Conservation (phyloP, 148 eudicot species). For the Cornus suecica region DNA sequence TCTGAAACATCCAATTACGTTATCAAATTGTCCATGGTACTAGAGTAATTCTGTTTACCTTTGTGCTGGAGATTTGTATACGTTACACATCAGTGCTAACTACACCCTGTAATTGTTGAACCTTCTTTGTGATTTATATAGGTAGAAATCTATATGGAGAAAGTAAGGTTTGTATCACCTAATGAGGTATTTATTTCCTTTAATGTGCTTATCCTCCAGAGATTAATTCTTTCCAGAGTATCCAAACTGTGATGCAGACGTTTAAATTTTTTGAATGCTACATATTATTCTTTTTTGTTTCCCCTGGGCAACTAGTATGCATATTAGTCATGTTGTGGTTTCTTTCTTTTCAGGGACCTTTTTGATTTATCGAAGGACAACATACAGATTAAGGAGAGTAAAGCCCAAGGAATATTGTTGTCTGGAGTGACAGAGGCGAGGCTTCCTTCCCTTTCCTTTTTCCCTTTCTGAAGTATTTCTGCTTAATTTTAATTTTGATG, state of each 20-base stretch:
- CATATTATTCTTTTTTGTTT: background rate
- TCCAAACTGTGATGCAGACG: background rate
- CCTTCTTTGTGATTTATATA: conserved; percentile 22
- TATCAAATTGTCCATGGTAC: conserved; percentile 82
- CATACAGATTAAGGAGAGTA: conserved; percentile 81
- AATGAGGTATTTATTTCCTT: background rate
- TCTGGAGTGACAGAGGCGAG: conserved; percentile 80
- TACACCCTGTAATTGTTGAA: background rate
- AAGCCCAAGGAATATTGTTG: conserved; percentile 64
- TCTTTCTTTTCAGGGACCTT: conserved; percentile 64
- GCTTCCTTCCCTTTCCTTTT: conserved; percentile 4
- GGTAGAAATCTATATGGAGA: conserved; percentile 98
- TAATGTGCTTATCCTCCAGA: background rate
- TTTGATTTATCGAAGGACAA: conserved; percentile 91
- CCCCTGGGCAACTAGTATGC: too few species aligned
- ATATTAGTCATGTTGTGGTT: background rate
- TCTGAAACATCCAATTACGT: conserved; percentile 39
- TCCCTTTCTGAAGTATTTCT: background rate
- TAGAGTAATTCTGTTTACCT: background rate
- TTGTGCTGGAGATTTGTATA: background rate
- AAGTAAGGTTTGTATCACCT: conserved; percentile 69
- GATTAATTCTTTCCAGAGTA: background rate
- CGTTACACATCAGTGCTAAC: background rate
- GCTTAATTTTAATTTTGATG: background rate
- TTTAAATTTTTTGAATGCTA: background rate